phyloP scores from a whole-genome alignment of 1,284 basidiomycete species.

The Cryptococcus wingfieldii region DNA sequence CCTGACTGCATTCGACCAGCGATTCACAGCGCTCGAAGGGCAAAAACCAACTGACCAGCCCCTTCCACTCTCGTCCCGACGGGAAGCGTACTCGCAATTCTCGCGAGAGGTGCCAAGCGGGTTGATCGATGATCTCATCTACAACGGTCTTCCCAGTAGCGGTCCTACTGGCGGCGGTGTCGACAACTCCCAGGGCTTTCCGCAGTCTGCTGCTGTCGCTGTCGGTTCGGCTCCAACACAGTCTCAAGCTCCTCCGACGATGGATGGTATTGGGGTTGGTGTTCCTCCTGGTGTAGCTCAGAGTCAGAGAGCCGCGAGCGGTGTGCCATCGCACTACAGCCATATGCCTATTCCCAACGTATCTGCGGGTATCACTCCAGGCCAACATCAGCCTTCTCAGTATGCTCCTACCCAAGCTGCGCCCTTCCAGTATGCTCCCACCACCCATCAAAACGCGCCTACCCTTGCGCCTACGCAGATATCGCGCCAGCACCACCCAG shows the following conservation, averaged over 20 bases:
- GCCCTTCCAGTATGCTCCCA: not conserved
- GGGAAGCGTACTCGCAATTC: constrained; percentile 2
- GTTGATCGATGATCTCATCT: constrained; percentile 30
- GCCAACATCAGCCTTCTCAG: not conserved
- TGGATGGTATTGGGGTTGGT: not conserved
- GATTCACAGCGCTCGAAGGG: constrained; percentile 22
- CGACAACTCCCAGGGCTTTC: too few species aligned
- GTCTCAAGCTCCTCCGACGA: not conserved
- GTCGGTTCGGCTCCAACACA: not conserved
- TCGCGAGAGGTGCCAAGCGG: constrained; percentile 19
- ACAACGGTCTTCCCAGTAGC: constrained; percentile 18
- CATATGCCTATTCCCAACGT: not conserved
- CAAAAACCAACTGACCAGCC: constrained; percentile 2
- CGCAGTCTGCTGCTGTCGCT: not conserved
- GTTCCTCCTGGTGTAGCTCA: not conserved
- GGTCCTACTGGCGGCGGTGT: constrained; percentile 2
- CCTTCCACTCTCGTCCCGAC: not conserved
- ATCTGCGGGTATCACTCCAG: not conserved
- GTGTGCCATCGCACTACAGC: constrained; percentile 1
- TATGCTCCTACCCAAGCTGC: constrained; percentile 1
- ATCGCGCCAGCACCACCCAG: not conserved
- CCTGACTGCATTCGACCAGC: constrained; percentile 26
- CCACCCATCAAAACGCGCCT: not conserved
- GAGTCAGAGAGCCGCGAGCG: not conserved
- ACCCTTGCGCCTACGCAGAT: not conserved